Base-by-base conservation (phyloP, 768 basidiomycete species). In the Mycena vitilis region DNA sequence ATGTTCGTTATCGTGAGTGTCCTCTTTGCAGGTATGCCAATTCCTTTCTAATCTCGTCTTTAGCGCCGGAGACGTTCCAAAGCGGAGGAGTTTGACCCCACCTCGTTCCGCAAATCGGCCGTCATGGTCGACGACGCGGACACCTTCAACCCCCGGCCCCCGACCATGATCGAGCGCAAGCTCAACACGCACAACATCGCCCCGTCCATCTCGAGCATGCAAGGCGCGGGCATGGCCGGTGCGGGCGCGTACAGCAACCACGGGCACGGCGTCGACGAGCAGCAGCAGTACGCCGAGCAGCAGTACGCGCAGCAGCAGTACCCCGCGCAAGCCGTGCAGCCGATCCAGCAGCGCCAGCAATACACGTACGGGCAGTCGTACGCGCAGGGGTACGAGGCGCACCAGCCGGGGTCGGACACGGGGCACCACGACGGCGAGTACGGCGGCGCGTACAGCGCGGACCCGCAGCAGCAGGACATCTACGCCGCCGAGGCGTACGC, bases 401-500 rank as follows among this genome's bases (percentile, higher is more conserved):
- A 77, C 76, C n/a, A 10, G 51, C 63, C 11, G 81, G 83, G 30
- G 74, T 76, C 11, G 73, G 68, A 36, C 76, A 75, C 30, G 30
- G 30, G 30, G 30, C 30, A 30, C 30, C 30, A 30, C 65, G 78
- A 77, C 8, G 70, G 63, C 15, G 78, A 76, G 16, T 75, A 78
- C 62, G 75, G 75, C 23, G 82, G 82, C 36, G 77, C 79, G 10
- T 85, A 83, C 73, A 82, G 81, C 71, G 77, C 82, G 3, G 76
- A 85, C 59, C 83, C 84, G 8, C 79, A 81, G 59, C 67, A 69
- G 9, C 82, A 84, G 70, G 71, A 67, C 5, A 66, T 78, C 18
- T 84, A 83, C 71, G 81, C 84, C 61, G 74, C 81, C 20, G 83
- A 86, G 60, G 82, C 81, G 0, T 86, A 85, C 71, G 82, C 81